Evolutionary conservation across 202 grass and related monocot genomes (phyloP).

Genomic region (Panicum virgatum): DNA sequence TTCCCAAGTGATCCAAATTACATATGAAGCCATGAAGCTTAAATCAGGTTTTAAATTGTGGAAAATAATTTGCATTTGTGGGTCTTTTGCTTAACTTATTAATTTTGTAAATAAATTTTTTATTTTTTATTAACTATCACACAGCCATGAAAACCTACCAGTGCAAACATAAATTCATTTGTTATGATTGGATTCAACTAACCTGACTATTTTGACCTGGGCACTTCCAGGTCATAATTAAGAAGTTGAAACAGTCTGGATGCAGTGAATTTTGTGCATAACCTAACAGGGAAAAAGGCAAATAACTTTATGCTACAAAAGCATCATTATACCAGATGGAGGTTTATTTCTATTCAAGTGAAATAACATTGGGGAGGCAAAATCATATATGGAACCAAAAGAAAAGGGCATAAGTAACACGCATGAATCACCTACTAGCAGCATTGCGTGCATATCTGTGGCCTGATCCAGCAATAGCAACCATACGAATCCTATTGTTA

Average conservation of each 20-base stretch:
- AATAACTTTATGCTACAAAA: conserved; percentile 8
- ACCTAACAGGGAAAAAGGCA: background rate
- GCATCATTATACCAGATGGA: background rate
- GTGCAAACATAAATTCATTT: background rate
- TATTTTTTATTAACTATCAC: background rate
- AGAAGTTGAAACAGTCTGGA: background rate
- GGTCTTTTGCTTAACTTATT: background rate
- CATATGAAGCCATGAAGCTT: background rate
- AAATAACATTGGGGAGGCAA: conserved; percentile 11
- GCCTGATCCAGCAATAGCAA: conserved; percentile 68
- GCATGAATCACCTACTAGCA: conserved; percentile 97
- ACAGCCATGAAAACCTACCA: background rate
- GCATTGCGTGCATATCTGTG: conserved; percentile 75
- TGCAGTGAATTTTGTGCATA: background rate
- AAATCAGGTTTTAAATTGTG: background rate
- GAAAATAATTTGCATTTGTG: background rate
- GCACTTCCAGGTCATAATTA: background rate
- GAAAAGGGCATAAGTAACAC: conserved; percentile 29
- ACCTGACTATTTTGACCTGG: conserved; percentile 4
- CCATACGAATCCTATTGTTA: conserved; percentile 86
- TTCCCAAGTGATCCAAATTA: background rate
- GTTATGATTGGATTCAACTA: conserved; percentile 6
- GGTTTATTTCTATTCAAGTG: background rate
- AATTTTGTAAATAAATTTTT: background rate
- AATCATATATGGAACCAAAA: background rate